Evolutionary conservation across 2,329 filamentous ascomycete species (phyloP), one percentile per base, ranked within the genome.

Genomic region (Venturia asperata): DNA sequence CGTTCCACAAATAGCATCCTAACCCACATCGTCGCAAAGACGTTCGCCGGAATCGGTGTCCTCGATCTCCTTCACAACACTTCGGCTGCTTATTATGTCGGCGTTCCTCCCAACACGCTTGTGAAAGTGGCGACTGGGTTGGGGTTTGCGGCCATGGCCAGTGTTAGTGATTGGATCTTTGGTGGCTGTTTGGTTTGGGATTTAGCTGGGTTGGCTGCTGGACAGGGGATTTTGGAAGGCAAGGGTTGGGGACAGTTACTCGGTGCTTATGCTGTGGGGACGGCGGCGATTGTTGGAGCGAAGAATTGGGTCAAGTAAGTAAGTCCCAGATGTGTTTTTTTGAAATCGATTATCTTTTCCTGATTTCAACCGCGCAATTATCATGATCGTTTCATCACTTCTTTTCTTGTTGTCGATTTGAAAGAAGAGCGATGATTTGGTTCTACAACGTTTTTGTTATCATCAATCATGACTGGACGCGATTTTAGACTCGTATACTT

Each of bases 41-140:
- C 83, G 0, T 86, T 85, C 68, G 83, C 83, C 0, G 83, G 84
- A 6, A 85, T 86, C 65, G 83, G 83, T 6, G 79, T 85, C 1
- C 75, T 86, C 5, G 84, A 86, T 68, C 74, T 86, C 13, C 71
- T 86, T 49, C 83, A 86, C 74, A 86, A 86, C 69, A 80, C 80
- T 1, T 79, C 79, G 0, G 82, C 82, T 0, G 83, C 82, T 1
- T 86, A 82, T 70, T 84, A 80, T 71, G 76, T 79, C 42, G 77
- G 80, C 62, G 73, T 80, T 34, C 72, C 77, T 1, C 81, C 83
- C 1, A 78, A 73, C 13, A 74, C 73, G 2, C 66, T 76, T 0
- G 76, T 85, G 61, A 83, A 85, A 71, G 74, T 80, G 0, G 69
- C 81, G 11, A 86, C 84, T 0, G 83, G 80, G 0, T 69, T 84